These are phyloP conservation scores for Polygonum aviculare DNA, from an alignment of 148 eudicot genomes.

Conservation along the genomic window DNA sequence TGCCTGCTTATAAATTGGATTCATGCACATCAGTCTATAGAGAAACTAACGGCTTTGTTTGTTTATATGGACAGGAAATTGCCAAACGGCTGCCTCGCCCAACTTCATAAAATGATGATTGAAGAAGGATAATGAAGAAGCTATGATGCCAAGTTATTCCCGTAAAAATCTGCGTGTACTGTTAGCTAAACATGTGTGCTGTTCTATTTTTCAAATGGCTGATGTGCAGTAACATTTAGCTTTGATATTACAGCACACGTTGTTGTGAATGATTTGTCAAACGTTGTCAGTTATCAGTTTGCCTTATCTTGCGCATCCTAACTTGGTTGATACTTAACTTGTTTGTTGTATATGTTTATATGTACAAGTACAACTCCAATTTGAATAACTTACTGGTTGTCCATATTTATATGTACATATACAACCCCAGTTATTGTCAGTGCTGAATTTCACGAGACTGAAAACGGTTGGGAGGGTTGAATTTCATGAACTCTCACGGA, in stretches of 20 bases:
- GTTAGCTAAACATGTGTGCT: conserved; percentile 6
- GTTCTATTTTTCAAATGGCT: neutral
- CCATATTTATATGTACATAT: no score
- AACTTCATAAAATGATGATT: neutral
- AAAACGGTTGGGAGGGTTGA: no score
- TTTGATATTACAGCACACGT: neutral
- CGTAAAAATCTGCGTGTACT: neutral
- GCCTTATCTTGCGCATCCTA: neutral
- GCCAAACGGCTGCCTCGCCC: conserved; percentile 15
- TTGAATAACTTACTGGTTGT: neutral
- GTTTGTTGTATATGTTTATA: neutral
- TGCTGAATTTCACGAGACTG: no score
- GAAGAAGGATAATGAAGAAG: neutral
- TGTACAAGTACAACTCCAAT: no score
- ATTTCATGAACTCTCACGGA: no score
- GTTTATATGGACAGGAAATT: conserved; percentile 10
- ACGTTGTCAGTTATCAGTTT: neutral
- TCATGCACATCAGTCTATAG: neutral
- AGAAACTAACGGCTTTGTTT: neutral
- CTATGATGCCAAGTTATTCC: neutral
- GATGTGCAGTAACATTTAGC: neutral
- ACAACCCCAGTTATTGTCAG: no score
- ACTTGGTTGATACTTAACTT: neutral
- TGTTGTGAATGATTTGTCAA: neutral
- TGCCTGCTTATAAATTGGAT: neutral